phyloP scores from a whole-genome alignment of 2,329 filamentous ascomycete species.

The Alternaria hordeiaustralica region DNA sequence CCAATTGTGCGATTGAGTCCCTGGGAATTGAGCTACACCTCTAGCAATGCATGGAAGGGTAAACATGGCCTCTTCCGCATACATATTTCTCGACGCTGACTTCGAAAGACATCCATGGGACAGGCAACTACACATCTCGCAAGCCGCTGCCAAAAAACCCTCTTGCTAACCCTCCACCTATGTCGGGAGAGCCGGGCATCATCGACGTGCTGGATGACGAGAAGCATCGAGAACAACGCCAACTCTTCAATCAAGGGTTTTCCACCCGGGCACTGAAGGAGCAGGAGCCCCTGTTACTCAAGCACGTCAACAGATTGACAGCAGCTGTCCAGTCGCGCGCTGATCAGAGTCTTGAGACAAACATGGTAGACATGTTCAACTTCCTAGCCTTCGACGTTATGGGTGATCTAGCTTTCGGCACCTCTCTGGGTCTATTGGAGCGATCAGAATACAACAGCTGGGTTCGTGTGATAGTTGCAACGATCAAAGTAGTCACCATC shows the following conservation, averaged over 20 bases:
- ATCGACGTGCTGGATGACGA: conserved; percentile 8
- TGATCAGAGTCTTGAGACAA: conserved; percentile 1
- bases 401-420: conserved; percentile 1
- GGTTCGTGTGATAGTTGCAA: conserved; percentile 3
- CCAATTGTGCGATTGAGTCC: conserved; percentile 15
- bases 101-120: not conserved
- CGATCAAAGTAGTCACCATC: conserved; percentile 5
- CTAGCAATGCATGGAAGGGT: conserved; percentile 14
- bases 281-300: conserved; percentile 7
- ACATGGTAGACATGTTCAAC: conserved; percentile 10
- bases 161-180: conserved; percentile 6
- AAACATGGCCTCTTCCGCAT: not conserved
- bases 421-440: conserved; percentile 4
- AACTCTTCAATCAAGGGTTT: conserved; percentile 10
- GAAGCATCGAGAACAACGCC: conserved; percentile 10
- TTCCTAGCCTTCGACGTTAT: conserved; percentile 8
- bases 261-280: conserved; percentile 6
- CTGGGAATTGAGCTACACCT: conserved; percentile 8
- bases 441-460: conserved; percentile 3
- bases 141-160: conserved; percentile 8
- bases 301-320: conserved; percentile 6
- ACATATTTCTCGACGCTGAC: not conserved
- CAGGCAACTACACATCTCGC: not conserved
- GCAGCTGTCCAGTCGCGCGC: conserved; percentile 3
- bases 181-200: conserved; percentile 7